Evolutionary conservation across 306 rosid species (phyloP).

Genomic region (Dicorynia guianensis): DNA sequence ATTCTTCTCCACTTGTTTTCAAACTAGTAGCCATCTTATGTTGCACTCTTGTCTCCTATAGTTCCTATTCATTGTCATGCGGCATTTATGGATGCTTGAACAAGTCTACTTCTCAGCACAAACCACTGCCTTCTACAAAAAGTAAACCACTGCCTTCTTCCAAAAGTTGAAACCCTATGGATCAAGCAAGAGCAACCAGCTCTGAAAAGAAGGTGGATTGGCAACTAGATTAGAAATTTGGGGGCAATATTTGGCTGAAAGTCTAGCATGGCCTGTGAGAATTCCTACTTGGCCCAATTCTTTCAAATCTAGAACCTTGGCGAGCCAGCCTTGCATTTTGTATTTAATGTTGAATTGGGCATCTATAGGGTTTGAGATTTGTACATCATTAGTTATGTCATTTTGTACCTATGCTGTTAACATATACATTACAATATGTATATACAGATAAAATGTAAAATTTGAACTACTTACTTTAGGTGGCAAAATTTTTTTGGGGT

Average conservation of each 20-base stretch:
- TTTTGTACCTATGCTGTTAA: conserved; percentile 62
- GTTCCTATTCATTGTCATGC: too few species aligned
- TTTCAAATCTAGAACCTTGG: conserved; percentile 42
- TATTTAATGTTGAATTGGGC: conserved; percentile 44
- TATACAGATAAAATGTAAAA: conserved; percentile 65
- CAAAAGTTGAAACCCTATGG: conserved; percentile 65
- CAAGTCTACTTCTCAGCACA: too few species aligned
- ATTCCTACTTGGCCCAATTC: conserved; percentile 37
- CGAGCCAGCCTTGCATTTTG: conserved; percentile 32
- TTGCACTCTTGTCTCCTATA: too few species aligned
- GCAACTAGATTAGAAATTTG: conserved; percentile 50
- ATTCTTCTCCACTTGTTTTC: too few species aligned
- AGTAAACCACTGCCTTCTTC: conserved; percentile 69
- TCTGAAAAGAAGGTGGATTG: conserved; percentile 94
- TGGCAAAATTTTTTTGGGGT: conserved; percentile 46
- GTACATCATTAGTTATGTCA: conserved; percentile 51
- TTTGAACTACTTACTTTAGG: conserved; percentile 33
- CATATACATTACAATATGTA: conserved; percentile 56
- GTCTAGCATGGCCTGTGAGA: conserved; percentile 39
- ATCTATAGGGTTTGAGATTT: conserved; percentile 53
- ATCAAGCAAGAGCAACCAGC: conserved; percentile 93
- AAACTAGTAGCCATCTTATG: too few species aligned
- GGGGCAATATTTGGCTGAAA: conserved; percentile 33
- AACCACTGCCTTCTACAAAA: too few species aligned
- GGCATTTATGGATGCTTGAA: too few species aligned